Evolutionary conservation across 2,329 filamentous ascomycete genomes (phyloP), one percentile per base, ranked within the genome.

Genomic region (Talaromyces sp.): DNA sequence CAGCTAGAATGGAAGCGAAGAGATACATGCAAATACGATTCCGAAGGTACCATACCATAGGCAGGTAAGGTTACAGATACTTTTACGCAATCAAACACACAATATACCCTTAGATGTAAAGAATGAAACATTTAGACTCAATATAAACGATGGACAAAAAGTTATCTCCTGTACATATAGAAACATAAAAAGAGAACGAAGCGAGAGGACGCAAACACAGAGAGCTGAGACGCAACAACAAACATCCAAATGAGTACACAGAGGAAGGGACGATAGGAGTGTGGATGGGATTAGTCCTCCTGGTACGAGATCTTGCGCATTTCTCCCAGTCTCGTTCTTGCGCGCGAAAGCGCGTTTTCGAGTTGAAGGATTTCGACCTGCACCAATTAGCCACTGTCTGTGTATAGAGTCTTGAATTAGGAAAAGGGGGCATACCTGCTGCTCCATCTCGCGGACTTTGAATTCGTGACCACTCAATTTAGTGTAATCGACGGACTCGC

Each of bases 381-480:
- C 68, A 70, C 7, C 13, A 22, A 60, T 39, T 41, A 37, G 47
- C 62, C 13, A 11, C 10, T 11, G 13, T 31, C 27, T 31, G 7
- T 31, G 5, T 31, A 31, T 31, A 31, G 7, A 5, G 7, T 31
- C 27, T 6, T 31, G 35, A 37, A 37, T 37, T 11, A 37, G 13
- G 13, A 37, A 37, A 37, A 9, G 65, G 14, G 19, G 19, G 84
- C 85, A 72, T 84, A 97, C 93, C 91, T 99, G 95, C 76, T 99
- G 95, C 82, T 99, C 95, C 95, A 99, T 99, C 82, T 99, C 93
- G 72, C 90, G 87, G 60, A 97, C 93, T 85, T 99, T 99, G 84
- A 99, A 98, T 81, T 99, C 95, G 79, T 97, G 94, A 37, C 90
- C 88, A 67, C 91, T 93, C 56, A 99, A 82, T 81, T 93, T 91